Evolutionary conservation across 164 flowering plant genomes (phyloP).

Genomic region (Platanus orientalis): DNA sequence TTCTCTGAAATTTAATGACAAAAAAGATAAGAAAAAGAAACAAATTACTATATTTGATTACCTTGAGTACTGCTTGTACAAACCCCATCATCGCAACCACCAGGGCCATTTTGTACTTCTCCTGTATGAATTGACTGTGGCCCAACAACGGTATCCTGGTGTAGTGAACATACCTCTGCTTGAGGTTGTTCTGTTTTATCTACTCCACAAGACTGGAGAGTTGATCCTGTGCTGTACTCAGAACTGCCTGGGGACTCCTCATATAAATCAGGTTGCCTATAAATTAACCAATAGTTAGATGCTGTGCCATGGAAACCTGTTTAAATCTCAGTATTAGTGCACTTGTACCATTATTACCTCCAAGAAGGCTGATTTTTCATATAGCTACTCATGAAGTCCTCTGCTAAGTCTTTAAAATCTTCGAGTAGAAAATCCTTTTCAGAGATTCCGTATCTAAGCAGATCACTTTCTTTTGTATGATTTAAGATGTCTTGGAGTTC

Average conservation of each 20-base stretch:
- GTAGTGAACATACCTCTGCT: slow-evolving; percentile 33
- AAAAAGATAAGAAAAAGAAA: background rate
- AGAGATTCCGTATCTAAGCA: slow-evolving; percentile 23
- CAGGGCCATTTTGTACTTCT: background rate
- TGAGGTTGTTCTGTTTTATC: slow-evolving; percentile 42
- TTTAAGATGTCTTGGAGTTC: slow-evolving; percentile 74
- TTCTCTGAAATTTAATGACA: background rate
- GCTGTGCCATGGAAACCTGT: background rate
- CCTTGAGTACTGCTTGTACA: slow-evolving; percentile 26
- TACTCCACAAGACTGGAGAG: slow-evolving; percentile 35
- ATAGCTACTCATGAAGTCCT: slow-evolving; percentile 48
- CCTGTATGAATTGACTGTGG: slow-evolving; percentile 4
- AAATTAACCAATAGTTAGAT: slow-evolving; percentile 15
- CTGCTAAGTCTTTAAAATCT: slow-evolving; percentile 55
- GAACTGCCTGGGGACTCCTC: slow-evolving; percentile 82
- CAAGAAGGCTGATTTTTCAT: slow-evolving; percentile 47
- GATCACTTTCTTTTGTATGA: slow-evolving; percentile 51
- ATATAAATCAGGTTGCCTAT: slow-evolving; percentile 65
- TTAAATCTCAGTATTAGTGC: background rate
- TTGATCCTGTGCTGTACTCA: slow-evolving; percentile 80
- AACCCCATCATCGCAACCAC: slow-evolving; percentile 12
- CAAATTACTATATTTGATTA: slow-evolving; percentile 10
- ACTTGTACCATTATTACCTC: slow-evolving; percentile 49
- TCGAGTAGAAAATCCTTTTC: slow-evolving; percentile 58
- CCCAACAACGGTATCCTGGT: slow-evolving; percentile 25